Evolutionary conservation across 345 rosid genomes (phyloP).

Genomic region (Excoecaria cochinchinensis): DNA sequence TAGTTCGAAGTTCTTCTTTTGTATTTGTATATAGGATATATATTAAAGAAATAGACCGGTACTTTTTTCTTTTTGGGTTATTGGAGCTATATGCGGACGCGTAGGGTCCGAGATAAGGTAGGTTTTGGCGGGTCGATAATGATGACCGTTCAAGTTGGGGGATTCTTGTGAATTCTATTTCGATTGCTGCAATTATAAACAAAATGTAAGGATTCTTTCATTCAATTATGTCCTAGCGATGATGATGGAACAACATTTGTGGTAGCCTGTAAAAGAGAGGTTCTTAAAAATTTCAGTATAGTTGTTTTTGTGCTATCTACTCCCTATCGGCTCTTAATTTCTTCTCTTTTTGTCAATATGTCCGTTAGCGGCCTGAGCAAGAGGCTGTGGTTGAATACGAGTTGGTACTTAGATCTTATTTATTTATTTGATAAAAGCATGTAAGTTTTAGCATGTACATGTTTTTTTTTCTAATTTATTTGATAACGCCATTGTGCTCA

Average conservation of each 20-base stretch:
- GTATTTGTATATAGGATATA: no score
- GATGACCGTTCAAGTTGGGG: neutral
- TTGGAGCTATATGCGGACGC: neutral
- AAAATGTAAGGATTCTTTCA: neutral
- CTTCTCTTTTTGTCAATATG: neutral
- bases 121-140: slow-evolving; percentile 7
- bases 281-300: neutral
- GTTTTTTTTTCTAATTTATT: neutral
- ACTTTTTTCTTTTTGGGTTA: neutral
- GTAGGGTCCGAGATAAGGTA: neutral
- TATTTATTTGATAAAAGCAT: no score
- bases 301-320: no score
- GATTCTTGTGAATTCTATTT: neutral
- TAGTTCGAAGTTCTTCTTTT: no score
- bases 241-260: neutral
- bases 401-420: no score
- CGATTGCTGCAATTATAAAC: neutral
- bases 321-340: neutral
- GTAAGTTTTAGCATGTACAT: neutral
- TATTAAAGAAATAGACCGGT: no score
- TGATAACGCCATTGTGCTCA: neutral
- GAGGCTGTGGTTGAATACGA: neutral
- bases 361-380: neutral
- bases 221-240: neutral
- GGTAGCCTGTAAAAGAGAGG: neutral